Conservation (phyloP, 169 alveolate genomes). For the Fabrea salina region DNA sequence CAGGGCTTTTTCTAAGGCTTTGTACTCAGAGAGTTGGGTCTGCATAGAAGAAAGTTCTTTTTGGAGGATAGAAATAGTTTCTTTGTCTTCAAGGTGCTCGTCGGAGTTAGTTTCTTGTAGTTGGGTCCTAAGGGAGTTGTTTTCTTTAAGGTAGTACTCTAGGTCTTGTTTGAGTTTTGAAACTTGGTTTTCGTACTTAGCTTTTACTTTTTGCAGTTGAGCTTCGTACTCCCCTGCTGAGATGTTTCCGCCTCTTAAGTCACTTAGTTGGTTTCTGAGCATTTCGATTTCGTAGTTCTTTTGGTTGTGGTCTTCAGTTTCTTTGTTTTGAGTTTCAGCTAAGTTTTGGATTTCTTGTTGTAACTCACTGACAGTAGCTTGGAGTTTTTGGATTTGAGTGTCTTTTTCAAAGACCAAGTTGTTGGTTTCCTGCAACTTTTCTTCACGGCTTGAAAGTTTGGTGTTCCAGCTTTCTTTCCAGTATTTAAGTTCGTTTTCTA, state of each 20-base stretch:
- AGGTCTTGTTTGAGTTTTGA: neutral
- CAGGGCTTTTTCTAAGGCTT: too few species aligned
- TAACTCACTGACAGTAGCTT: neutral
- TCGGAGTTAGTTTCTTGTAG: neutral
- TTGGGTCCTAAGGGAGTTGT: neutral
- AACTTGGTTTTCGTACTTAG: neutral
- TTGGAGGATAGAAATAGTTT: conserved; percentile 3
- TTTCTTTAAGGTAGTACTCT: neutral
- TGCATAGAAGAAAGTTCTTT: neutral
- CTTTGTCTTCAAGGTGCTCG: conserved; percentile 12
- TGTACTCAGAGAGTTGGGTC: neutral
- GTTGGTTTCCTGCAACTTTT: neutral
- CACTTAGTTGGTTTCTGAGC: neutral
- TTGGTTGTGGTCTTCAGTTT: neutral
- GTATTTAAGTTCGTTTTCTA: neutral
- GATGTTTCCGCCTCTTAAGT: neutral
- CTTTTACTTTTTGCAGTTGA: conserved; percentile 1
- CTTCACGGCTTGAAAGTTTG: neutral
- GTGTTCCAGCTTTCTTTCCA: neutral
- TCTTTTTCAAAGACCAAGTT: neutral
- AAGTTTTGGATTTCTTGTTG: neutral
- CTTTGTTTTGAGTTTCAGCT: neutral
- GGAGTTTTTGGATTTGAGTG: neutral
- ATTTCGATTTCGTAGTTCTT: neutral
- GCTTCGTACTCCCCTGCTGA: conserved; percentile 12